Base-by-base conservation (phyloP, 176 grass and related monocot genomes). In the Cenchrus fungigraminus region DNA sequence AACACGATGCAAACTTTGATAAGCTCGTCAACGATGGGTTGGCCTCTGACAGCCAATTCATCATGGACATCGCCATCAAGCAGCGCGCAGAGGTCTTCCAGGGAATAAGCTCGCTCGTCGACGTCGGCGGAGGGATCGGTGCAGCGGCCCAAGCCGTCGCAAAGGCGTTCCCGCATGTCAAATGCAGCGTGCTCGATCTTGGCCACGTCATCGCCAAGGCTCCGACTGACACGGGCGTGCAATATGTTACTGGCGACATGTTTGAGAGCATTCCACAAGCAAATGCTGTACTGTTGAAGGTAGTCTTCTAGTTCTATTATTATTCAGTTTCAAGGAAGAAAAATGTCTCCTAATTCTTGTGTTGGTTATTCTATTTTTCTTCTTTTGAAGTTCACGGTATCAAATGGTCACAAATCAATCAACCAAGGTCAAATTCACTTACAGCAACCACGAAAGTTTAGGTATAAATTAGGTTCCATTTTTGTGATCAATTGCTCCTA, bases 121-220 rank as follows among this genome's bases (percentile, higher is more conserved):
- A 68, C 34, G 65, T 68, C 65, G 65, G 65, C 16, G 65, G 65
- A 1, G 65, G 34, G 0, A 68, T 68, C 15, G 65, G 65, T 10
- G 65, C 65, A 15, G 65, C 65, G 34, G 65, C 34, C 15, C 65
- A 68, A 8, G 65, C 65, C 15, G 19, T 68, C 65, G 40, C 65
- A 17, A 68, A 19, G 65, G 65, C 65, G 34, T 43, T 43, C 15
- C 65, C 65, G 1, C 65, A 68, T 8, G 65, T 68, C 0, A 42
- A 68, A 16, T 68, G 65, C 10, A 68, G 65, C 13, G 65, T 68
- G 65, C 65, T 68, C 15, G 65, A 68, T 43, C 65, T 68, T 68
- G 31, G 14, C 7, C 65, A 43, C 15, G 65, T 68, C 65, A 37
- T 68, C 9, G 65, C 63, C 13, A 65, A 37, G 63, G 29, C 29